Conservation (phyloP, 2,329 filamentous ascomycete species). For the Calonectria pteridis region DNA sequence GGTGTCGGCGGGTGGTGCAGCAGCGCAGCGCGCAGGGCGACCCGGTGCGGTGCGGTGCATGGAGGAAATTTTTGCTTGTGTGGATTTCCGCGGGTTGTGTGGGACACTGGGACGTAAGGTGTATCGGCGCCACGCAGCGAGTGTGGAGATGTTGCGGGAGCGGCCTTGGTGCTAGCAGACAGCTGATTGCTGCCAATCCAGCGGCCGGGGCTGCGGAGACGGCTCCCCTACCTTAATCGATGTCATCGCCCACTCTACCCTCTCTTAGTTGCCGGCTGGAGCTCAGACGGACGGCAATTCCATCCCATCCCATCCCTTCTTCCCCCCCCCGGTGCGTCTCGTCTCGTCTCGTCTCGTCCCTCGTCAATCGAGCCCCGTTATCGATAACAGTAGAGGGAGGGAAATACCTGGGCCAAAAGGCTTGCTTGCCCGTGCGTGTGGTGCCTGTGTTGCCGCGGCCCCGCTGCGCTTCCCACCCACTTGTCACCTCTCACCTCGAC, state of each 20-base stretch:
- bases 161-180: not conserved
- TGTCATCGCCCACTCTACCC: conserved; percentile 1
- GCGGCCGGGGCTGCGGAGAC: conserved; percentile 1
- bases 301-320: not conserved
- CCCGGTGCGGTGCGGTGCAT: not conserved
- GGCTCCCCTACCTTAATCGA: conserved; percentile 12
- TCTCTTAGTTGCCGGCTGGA: conserved; percentile 1
- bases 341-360: not conserved
- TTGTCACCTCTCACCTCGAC: conserved; percentile 22
- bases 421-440: conserved; percentile 8
- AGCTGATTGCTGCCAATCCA: conserved; percentile 7
- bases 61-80: not conserved
- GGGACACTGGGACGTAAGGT: conserved; percentile 5
- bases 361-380: conserved; percentile 3
- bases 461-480: conserved; percentile 21
- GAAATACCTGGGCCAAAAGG: not conserved
- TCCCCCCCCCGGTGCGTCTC: not conserved
- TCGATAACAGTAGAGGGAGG: conserved; percentile 11
- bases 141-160: conserved; percentile 13
- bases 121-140: conserved; percentile 3
- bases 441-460: not conserved
- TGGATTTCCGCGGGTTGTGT: conserved; percentile 1
- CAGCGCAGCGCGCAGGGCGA: not conserved
- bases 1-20: not conserved
- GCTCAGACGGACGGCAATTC: not conserved